Evolutionary conservation across 768 basidiomycete species (phyloP).

Genomic region (Tricholoma matsutake): DNA sequence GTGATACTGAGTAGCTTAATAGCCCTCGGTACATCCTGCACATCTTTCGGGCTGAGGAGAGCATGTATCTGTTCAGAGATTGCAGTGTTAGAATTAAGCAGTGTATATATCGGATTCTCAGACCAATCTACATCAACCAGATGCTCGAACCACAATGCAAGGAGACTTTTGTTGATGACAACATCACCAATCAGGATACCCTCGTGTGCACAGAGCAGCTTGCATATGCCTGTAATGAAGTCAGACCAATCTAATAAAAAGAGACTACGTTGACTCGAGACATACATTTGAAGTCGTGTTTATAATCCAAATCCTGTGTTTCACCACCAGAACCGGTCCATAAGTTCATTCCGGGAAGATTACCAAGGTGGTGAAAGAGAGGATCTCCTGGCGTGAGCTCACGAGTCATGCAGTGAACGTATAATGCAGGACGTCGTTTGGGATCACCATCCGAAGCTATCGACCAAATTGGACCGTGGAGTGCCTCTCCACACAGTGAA

Average conservation of each 20-base stretch:
- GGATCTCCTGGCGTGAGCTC: constrained; percentile 12
- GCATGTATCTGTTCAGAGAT: constrained; percentile 6
- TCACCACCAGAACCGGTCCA: constrained; percentile 11
- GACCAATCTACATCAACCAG: constrained; percentile 24
- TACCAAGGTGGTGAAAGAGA: constrained; percentile 10
- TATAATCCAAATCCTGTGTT: constrained; percentile 20
- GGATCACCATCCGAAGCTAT: constrained; percentile 19
- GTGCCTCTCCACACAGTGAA: constrained; percentile 18
- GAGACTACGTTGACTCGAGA: no score
- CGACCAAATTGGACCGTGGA: constrained; percentile 15
- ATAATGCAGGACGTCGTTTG: constrained; percentile 17
- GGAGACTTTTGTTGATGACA: constrained; percentile 18
- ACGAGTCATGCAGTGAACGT: constrained; percentile 18
- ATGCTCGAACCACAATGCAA: constrained; percentile 16
- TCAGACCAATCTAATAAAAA: constrained; percentile 3
- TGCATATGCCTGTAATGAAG: constrained; percentile 22
- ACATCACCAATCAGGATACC: constrained; percentile 15
- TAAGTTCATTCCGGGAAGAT: constrained; percentile 10
- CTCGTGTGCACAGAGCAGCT: constrained; percentile 17
- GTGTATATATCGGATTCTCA: background rate
- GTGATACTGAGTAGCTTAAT: constrained; percentile 22
- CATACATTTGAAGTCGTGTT: constrained; percentile 15
- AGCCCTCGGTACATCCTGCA: constrained; percentile 31
- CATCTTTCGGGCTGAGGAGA: constrained; percentile 26
- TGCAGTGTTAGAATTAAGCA: background rate